These are phyloP conservation scores for Daldinia sp. DNA, from an alignment of 2,329 filamentous ascomycete species.

Conservation along the genomic window DNA sequence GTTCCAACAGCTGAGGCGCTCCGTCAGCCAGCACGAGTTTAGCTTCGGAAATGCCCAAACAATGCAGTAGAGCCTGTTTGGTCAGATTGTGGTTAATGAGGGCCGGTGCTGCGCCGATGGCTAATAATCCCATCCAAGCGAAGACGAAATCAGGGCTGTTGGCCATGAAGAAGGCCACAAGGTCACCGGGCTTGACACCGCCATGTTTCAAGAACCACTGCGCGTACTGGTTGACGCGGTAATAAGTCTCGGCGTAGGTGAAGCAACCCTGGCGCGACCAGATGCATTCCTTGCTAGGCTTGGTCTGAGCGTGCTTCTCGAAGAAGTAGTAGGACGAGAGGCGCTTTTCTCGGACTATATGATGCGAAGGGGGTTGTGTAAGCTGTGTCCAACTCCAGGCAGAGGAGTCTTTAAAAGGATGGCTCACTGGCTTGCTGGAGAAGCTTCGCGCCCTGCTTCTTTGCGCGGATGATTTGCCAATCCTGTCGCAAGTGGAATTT, in stretches of 20 bases:
- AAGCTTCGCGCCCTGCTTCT: slow-evolving; percentile 53
- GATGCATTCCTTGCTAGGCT: slow-evolving; percentile 65
- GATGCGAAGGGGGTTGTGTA: slow-evolving; percentile 2
- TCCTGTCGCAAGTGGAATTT: slow-evolving; percentile 74
- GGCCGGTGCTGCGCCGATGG: slow-evolving; percentile 73
- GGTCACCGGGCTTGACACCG: slow-evolving; percentile 65
- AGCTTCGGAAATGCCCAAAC: slow-evolving; percentile 65
- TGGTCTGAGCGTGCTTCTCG: slow-evolving; percentile 60
- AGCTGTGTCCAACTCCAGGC: slow-evolving; percentile 7
- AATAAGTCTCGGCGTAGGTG: slow-evolving; percentile 65
- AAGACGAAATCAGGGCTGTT: slow-evolving; percentile 75
- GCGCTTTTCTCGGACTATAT: slow-evolving; percentile 58
- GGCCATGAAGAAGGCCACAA: slow-evolving; percentile 72
- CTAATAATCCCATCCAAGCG: slow-evolving; percentile 69
- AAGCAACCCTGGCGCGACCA: slow-evolving; percentile 72
- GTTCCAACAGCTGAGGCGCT: slow-evolving; percentile 59
- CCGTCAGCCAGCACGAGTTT: slow-evolving; percentile 67
- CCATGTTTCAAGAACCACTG: slow-evolving; percentile 68
- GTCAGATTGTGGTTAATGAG: slow-evolving; percentile 76
- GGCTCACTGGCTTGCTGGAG: slow-evolving; percentile 58
- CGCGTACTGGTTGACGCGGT: slow-evolving; percentile 66
- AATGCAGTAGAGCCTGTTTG: slow-evolving; percentile 71
- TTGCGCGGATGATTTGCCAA: slow-evolving; percentile 54
- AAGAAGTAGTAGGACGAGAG: slow-evolving; percentile 73
- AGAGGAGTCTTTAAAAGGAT: neutral